Base-by-base conservation (phyloP, 331 rosid genomes). In the Dryas integrifolia region DNA sequence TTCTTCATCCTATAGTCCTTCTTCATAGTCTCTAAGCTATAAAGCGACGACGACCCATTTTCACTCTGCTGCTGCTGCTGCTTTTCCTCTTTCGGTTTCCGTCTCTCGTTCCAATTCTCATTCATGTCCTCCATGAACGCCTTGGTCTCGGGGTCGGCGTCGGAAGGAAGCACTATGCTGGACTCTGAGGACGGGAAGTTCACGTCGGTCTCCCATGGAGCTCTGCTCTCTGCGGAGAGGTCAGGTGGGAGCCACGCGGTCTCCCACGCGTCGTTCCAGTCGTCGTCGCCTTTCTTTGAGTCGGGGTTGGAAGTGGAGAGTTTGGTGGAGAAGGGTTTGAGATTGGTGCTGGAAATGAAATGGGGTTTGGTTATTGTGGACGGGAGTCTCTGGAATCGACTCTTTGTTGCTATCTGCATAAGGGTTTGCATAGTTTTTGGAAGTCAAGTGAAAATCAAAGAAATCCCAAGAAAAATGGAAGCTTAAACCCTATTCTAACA, bases 211-310 rank as follows among this genome's bases (percentile, higher is more conserved):
- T 94, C 98, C 98, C 97, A 94, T 16, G 96, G 96, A n/a, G 96
- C 86, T 41, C 86, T 83, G 44, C 59, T 48, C 76, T 79, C 86
- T 3, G 85, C 83, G 12, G 86, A 80, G 24, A 89, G 77, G 58
- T 91, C 97, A 64, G 88, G 96, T n/a, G 98, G 98, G 1, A 94
- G 82, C 98, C 98, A 94, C 44, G 98, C 95, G 2, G 96, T 78
- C 59, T 91, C 98, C 98, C 98, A 94, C 0, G 98, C 88, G 40
- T 88, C 92, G 45, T 94, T 94, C 98, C 97, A 94, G 52, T 91
- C 96, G 45, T 89, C 92, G 57, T 86, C 91, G 70, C 86, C 91
- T 45, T 77, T 81, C 71, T 80, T 84, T 5, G 87, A 58, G 56
- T 82, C 55, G 16, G 66, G 62, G 46, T 60, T 80, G 16, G 73